Evolutionary conservation across 192 early-diverging fungal species (phyloP), one percentile per base, ranked within the genome.

Genomic region (Coemansia sp.): DNA sequence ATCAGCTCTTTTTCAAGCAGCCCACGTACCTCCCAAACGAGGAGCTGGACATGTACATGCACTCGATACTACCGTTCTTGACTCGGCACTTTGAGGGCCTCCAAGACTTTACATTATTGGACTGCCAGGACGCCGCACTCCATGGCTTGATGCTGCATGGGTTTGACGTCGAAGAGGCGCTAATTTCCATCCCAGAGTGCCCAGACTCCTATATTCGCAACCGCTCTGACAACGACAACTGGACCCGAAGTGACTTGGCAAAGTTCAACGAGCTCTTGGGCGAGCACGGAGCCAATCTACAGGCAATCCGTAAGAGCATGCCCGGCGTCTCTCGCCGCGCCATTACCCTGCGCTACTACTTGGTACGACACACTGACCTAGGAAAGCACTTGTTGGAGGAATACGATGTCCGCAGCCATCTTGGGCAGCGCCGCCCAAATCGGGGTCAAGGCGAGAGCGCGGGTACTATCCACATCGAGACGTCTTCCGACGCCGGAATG

Each of bases 41-140:
- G 13, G 84, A 88, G 73, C 59, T 85, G 55, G 78, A 85, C 34
- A 79, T 77, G 83, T 85, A 85, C 73, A 73, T 80, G 68, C 60
- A 67, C 11, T 75, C 83, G 29, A 78, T 85, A 3, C 62, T 85
- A 22, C 83, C 83, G 41, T 85, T 77, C 27, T 51, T 85, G 49
- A 63, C 43, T 49, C 68, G 78, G 41, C 77, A 85, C 47, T 77
- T 75, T 61, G 64, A 60, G 29, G 15, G 6, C 12, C 27, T 73
- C 11, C 68, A 54, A 0, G 84, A 87, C 57, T 90, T 80, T 66
- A 80, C 83, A 3, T 47, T 89, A 8, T 71, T 88, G 61, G 92
- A 93, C 72, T 67, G 89, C 44, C 85, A 90, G 61, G 92, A 93
- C 61, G 76, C 82, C 12, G 91, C 89, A 6, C 74, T 94, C 36